Evolutionary conservation across 345 rosid genomes (phyloP).

Genomic region (Aquilaria yunnanensis): DNA sequence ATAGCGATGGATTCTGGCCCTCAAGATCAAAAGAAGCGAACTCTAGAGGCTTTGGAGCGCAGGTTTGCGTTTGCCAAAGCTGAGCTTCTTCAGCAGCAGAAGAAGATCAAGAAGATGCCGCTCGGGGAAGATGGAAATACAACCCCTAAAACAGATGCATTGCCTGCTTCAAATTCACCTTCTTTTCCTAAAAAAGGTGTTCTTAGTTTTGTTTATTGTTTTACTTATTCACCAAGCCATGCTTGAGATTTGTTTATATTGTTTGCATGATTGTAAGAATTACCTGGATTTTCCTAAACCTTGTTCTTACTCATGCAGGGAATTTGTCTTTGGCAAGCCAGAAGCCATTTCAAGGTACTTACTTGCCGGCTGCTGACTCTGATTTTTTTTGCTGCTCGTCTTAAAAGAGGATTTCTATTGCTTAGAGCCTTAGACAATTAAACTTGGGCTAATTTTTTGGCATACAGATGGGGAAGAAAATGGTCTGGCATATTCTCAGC

Average conservation of each 20-base stretch:
- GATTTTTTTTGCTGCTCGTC: neutral
- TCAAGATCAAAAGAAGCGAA: slow-evolving; percentile 37
- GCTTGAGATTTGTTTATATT: neutral
- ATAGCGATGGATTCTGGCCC: slow-evolving; percentile 12
- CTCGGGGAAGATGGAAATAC: slow-evolving; percentile 12
- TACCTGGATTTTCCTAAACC: neutral
- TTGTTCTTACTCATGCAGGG: slow-evolving; percentile 8
- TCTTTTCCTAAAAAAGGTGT: slow-evolving; percentile 29
- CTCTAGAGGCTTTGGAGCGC: slow-evolving; percentile 55
- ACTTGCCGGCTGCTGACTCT: neutral
- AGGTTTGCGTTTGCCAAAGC: slow-evolving; percentile 51
- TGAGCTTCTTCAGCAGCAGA: slow-evolving; percentile 44
- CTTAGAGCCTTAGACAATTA: too few relatives aligned
- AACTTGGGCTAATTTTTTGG: slow-evolving; percentile 2
- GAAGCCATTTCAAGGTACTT: slow-evolving; percentile 19
- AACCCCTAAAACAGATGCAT: slow-evolving; percentile 11
- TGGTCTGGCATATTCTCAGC: slow-evolving; percentile 40
- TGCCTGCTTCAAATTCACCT: slow-evolving; percentile 14
- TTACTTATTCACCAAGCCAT: too few relatives aligned
- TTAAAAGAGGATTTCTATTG: too few relatives aligned
- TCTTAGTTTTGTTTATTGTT: neutral
- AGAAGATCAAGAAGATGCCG: slow-evolving; percentile 26
- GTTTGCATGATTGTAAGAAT: slow-evolving; percentile 5
- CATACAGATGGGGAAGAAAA: slow-evolving; percentile 41
- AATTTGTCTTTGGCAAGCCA: slow-evolving; percentile 16